A percentile compares a stretch with the other conserved stretches of the same genome.
These are phyloP conservation scores for Phoma sp. DNA, from an alignment of 2,329 filamentous ascomycete genomes.

Conservation along the genomic window DNA sequence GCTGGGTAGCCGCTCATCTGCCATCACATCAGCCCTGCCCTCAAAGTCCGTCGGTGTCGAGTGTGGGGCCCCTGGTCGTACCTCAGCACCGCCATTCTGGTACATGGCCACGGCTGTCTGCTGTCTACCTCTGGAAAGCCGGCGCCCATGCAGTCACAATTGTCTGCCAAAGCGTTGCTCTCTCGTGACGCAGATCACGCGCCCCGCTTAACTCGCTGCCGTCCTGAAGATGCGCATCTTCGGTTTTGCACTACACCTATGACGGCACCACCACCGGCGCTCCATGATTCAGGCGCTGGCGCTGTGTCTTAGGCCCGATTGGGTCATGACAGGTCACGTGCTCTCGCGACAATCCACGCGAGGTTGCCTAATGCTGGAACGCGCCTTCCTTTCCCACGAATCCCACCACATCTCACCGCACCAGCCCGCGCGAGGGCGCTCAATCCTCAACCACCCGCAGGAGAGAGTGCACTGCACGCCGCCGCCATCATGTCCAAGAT, in stretches of 20 bases:
- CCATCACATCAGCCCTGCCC: slow-evolving; percentile 26
- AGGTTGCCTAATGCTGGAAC: background rate
- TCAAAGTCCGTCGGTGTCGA: background rate
- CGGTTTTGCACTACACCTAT: background rate
- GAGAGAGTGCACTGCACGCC: background rate
- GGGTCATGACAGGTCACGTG: slow-evolving; percentile 3
- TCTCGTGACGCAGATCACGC: background rate
- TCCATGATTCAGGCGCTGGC: background rate
- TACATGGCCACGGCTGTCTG: slow-evolving; percentile 43
- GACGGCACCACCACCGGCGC: background rate
- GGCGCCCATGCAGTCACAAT: background rate
- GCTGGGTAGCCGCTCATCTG: slow-evolving; percentile 38
- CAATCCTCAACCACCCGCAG: background rate
- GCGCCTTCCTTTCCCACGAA: background rate
- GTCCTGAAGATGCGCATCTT: background rate
- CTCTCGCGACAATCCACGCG: background rate
- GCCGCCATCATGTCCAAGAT: slow-evolving; percentile 64
- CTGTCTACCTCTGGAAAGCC: slow-evolving; percentile 1
- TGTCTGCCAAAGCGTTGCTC: background rate
- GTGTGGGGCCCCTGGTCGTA: slow-evolving; percentile 22
- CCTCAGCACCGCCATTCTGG: slow-evolving; percentile 44
- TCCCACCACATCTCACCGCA: background rate
- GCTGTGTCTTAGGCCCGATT: background rate
- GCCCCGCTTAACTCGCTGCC: slow-evolving; percentile 3
- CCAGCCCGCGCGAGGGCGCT: background rate